Base-by-base conservation (phyloP, 495 filamentous ascomycete genomes). In the Aspergillus indologenus region DNA sequence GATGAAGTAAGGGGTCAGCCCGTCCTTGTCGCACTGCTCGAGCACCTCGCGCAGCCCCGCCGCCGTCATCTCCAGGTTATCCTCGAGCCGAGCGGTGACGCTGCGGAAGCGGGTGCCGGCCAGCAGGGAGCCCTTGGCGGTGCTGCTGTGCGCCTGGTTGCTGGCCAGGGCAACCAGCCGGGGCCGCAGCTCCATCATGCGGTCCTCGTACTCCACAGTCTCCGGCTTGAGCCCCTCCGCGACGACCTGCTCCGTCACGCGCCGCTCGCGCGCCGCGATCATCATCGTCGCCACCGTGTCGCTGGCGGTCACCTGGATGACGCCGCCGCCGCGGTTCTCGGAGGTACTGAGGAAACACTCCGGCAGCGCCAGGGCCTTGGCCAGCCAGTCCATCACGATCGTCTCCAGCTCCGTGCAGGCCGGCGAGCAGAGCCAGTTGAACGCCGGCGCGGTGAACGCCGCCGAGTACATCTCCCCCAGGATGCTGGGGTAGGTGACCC, bases 381-480 rank as follows among this genome's bases (percentile, higher is more conserved):
- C 90, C 18, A 98, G 73, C 93, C 93, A 98, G 73, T 97, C 94
- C 61, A 98, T 81, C 31, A 96, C 88, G 47, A 96, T 85, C 0
- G 94, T 97, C 76, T 98, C 94, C 46, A 98, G 81, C 68, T 98
- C 94, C 5, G 94, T 98, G n/a, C 94, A 87, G 19, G 89, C 94
- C 1, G 94, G 94, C 3, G 87, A 91, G 71, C 93, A 97, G 50
- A 97, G 83, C 94, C 94, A 98, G 73, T 97, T 97, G 81, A 98
- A 98, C 9, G 90, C 90, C 12, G 94, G 91, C 3, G 89, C 90
- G 8, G 85, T 92, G 69, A 98, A 91, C 4, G 92, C 88, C 0
- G 90, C 84, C 3, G 84, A 89, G 76, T 96, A 98, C 71, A 98
- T 86, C 73, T 98, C 94, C 5, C 92, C 94, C 3, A 98, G 85